Base-by-base conservation (phyloP, 2,329 filamentous ascomycete species). In the Colletotrichum eleusines region DNA sequence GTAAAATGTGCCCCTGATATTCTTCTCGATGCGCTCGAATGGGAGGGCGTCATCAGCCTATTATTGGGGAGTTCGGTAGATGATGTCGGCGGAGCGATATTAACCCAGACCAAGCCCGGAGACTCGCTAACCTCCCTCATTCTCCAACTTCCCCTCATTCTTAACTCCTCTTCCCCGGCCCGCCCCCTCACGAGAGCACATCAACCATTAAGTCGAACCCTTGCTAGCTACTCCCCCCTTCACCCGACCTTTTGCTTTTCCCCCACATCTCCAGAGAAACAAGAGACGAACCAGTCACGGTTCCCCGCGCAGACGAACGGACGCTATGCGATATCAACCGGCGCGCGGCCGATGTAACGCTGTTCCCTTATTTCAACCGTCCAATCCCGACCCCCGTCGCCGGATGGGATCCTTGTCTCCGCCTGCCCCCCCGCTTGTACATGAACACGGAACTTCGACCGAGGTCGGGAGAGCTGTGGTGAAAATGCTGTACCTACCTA, bases 21-120 rank as follows among this genome's bases (percentile, higher is more conserved):
- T 71, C n/a, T n/a, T 11, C 42, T 62, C 46, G 68, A 71, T 68
- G 64, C 68, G 68, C 64, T 71, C 68, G 64, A 71, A 71, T 71
- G 23, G 26, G 64, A 71, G 64, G 20, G 3, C 42, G 42, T 33
- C 42, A 7, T 58, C 44, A 20, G 8, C 28, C n/a, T 20, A 35
- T 40, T 62, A 44, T n/a, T n/a, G n/a, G n/a, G 35, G 58, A 63
- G 61, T 33, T 59, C 51, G 68, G 64, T 68, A 59, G 60, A 63
- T 68, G 64, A 59, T 58, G 64, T 44, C 58, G 35, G 64, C 59
- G 68, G 68, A 59, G n/a, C 42, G 42, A 58, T 33, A 26, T 35
- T 33, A 66, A 66, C 67, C 63, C 42, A 33, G 67, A 44, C 48
- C n/a, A 60, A 42, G 33, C n/a, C 67, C 63, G 63, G 63, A 61